Conservation (phyloP, 2,329 filamentous ascomycete species). For the Alternaria triticimaculans region DNA sequence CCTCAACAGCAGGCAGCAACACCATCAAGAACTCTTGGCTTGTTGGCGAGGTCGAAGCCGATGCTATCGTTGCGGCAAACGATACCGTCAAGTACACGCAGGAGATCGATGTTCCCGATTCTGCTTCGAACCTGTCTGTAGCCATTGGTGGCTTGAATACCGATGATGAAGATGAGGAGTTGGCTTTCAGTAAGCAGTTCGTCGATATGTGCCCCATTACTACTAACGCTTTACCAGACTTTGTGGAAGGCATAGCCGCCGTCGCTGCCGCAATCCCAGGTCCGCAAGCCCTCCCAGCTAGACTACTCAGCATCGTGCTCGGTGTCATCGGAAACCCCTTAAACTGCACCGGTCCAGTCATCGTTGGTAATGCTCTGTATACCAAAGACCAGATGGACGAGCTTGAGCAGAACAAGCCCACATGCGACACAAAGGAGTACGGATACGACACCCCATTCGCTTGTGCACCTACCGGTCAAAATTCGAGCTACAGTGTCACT, state of each 20-base stretch:
- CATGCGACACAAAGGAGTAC: not conserved
- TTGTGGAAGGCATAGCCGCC: not conserved
- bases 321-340: not conserved
- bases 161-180: not conserved
- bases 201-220: accelerated
- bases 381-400: not conserved
- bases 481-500: not conserved
- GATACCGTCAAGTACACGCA: not conserved
- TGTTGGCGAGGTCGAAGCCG: not conserved
- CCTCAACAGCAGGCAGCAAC: not conserved
- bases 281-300: not conserved
- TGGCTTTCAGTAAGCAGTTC: not conserved
- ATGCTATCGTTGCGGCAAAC: not conserved
- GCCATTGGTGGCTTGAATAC: not conserved
- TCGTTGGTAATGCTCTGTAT: not conserved
- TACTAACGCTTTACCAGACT: accelerated
- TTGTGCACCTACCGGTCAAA: not conserved
- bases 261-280: not conserved
- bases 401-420: not conserved
- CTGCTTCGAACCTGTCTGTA: not conserved
- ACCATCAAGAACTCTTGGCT: not conserved
- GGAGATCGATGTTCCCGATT: not conserved
- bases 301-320: not conserved
- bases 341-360: not conserved
- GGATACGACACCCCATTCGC: not conserved